Base-by-base conservation (phyloP, 2,329 filamentous ascomycete genomes). In the Thelonectria olida region DNA sequence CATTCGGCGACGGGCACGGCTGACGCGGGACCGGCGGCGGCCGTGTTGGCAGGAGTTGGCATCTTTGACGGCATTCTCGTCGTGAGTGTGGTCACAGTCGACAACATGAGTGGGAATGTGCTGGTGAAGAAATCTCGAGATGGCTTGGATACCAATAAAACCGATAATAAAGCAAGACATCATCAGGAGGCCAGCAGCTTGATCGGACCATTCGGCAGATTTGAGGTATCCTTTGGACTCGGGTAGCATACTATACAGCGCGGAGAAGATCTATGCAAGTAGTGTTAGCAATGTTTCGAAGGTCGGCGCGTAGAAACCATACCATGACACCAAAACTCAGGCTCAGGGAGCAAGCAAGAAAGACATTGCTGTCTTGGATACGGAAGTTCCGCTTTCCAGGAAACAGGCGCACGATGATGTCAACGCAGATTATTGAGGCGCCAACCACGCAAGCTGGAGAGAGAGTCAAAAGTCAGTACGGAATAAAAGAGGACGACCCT, bases 281-380 rank as follows among this genome's bases (percentile, higher is more conserved):
- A 36, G n/a, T n/a, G 49, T 71, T 52, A 71, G 62, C 39, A 41
- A 12, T 17, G 20, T 8, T 36, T 20, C 25, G 27, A n/a, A 19
- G 38, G 15, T 19, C 22, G 19, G 2, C 7, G 22, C n/a, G 34
- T 4, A 13, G 28, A 56, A 22, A 27, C 74, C 87, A 67, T 77
- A 97, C 94, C 93, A 99, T 97, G 45, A 98, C 94, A 42, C 96
- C 95, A 68, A 97, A 97, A 75, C 93, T 97, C 66, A 99, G 80
- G 77, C 94, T 97, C 62, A 98, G 80, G 0, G 95, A 97, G 20
- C 89, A 88, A 1, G 94, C 94, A 5, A 97, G 84, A 75, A 99
- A 99, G 20, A 83, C 83, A 80, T 92, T 95, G 79, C 92, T 97
- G 64, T 97, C 91, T 73, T 96, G 88, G 67, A 99, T 96, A 69